phyloP scores from a whole-genome alignment of 2,329 filamentous ascomycete genomes.

The Elsinoe ampelina region DNA sequence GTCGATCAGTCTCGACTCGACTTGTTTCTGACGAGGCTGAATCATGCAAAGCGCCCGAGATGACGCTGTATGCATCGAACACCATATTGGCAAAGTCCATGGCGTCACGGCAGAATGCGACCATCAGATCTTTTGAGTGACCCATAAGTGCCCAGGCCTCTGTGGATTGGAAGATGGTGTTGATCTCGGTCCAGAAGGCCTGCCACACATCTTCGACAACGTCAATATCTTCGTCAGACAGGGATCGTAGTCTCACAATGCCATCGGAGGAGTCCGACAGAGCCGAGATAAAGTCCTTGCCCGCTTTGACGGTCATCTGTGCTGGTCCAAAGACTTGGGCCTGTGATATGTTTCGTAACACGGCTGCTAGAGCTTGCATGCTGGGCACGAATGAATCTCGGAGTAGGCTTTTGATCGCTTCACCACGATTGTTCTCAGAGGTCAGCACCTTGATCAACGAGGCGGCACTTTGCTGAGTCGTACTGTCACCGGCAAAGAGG shows the following conservation, averaged over 20 bases:
- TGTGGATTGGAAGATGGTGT: slow-evolving; percentile 71
- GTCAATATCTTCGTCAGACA: slow-evolving; percentile 51
- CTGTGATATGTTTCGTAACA: slow-evolving; percentile 46
- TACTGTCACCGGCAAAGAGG: slow-evolving; percentile 70
- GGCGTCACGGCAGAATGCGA: slow-evolving; percentile 85
- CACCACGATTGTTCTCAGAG: slow-evolving; percentile 52
- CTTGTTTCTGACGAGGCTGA: slow-evolving; percentile 27
- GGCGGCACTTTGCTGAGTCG: slow-evolving; percentile 69
- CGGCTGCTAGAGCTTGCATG: slow-evolving; percentile 47
- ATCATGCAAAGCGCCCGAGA: slow-evolving; percentile 59
- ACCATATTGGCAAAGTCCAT: slow-evolving; percentile 88
- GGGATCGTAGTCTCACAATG: slow-evolving; percentile 48
- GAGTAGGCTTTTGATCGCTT: slow-evolving; percentile 54
- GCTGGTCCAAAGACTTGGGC: slow-evolving; percentile 52
- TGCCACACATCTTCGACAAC: slow-evolving; percentile 74
- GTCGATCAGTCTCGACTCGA: slow-evolving; percentile 34
- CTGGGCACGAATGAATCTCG: slow-evolving; percentile 47
- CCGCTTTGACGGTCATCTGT: slow-evolving; percentile 51
- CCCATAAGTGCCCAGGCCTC: slow-evolving; percentile 68
- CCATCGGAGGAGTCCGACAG: slow-evolving; percentile 56
- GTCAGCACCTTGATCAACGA: slow-evolving; percentile 78
- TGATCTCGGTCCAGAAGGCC: slow-evolving; percentile 70
- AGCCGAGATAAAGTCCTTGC: slow-evolving; percentile 52
- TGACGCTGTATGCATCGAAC: slow-evolving; percentile 74
- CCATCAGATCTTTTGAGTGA: slow-evolving; percentile 69